Percentiles rank a stretch among this genome's conserved stretches.
These are phyloP conservation scores for Ambrosia trifida DNA, from an alignment of 129 eudicot genomes.

Conservation along the genomic window DNA sequence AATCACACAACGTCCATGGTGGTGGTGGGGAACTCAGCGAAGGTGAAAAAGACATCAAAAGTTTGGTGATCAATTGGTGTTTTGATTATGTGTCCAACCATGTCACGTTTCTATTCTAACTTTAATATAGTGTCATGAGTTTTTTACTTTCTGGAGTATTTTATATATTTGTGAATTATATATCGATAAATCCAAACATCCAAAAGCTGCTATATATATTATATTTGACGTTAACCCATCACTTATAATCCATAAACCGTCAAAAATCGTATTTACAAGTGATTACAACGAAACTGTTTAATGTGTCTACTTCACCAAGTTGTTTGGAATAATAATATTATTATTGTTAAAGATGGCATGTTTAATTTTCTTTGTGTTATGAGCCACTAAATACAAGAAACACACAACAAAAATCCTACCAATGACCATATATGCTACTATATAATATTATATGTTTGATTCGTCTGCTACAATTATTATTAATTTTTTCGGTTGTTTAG, in stretches of 20 bases:
- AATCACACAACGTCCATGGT: conserved; percentile 31
- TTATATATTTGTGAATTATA: neutral
- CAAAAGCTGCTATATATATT: no score
- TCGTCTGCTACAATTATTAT: neutral
- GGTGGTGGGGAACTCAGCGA: conserved; percentile 33
- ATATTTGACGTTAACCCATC: no score
- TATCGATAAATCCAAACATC: neutral
- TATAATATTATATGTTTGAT: neutral
- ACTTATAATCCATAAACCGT: no score
- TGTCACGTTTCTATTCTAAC: neutral
- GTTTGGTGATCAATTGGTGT: conserved; percentile 29
- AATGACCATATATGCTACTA: neutral
- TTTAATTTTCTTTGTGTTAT: neutral
- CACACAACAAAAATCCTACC: neutral
- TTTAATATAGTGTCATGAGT: neutral
- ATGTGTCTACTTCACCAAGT: neutral
- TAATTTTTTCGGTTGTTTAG: neutral
- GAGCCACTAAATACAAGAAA: neutral
- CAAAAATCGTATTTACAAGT: no score
- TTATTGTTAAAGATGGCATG: neutral
- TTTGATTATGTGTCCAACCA: conserved; percentile 13
- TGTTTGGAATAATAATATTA: neutral
- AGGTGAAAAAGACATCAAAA: conserved; percentile 25
- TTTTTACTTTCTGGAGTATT: neutral
- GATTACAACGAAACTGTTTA: no score